phyloP scores from a whole-genome alignment of 2,329 filamentous ascomycete genomes.

The Trichothecium roseum region DNA sequence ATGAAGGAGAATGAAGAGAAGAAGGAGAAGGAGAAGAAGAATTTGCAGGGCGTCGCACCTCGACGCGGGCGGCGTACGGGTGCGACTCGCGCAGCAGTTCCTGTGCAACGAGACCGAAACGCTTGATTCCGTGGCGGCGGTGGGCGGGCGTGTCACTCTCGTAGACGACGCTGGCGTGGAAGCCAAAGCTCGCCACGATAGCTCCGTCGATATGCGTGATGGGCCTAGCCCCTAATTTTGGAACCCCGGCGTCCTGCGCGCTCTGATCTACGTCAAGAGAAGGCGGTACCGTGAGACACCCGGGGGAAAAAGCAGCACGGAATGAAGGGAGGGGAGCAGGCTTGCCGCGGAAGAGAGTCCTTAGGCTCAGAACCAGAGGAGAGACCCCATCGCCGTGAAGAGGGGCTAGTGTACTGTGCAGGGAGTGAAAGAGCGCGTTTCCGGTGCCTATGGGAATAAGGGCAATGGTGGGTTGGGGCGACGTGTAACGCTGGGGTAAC shows the following conservation, averaged over 20 bases:
- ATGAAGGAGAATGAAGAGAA: too few species aligned
- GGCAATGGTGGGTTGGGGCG: conserved; percentile 31
- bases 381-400: conserved; percentile 16
- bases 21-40: background rate
- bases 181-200: conserved; percentile 81
- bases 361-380: conserved; percentile 37
- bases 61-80: conserved; percentile 35
- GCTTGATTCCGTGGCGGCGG: conserved; percentile 62
- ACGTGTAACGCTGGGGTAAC: background rate
- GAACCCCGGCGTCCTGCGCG: conserved; percentile 4
- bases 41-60: conserved; percentile 13
- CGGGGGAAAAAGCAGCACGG: conserved; percentile 47
- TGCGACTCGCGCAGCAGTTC: conserved; percentile 54
- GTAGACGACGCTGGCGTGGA: conserved; percentile 81
- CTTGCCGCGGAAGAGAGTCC: conserved; percentile 49
- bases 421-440: conserved; percentile 54
- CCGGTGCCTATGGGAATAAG: conserved; percentile 54
- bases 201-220: conserved; percentile 52
- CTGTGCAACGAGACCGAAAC: conserved; percentile 77
- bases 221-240: conserved; percentile 14
- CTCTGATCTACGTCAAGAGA: conserved; percentile 6
- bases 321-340: conserved; percentile 51
- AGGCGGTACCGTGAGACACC: conserved; percentile 37
- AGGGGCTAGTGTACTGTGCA: conserved; percentile 45
- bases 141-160: conserved; percentile 82